A percentile compares a stretch with the other conserved stretches of the same genome.
Evolutionary conservation across 164 flowering plant species (phyloP).

Genomic region (Berberis thunbergii): DNA sequence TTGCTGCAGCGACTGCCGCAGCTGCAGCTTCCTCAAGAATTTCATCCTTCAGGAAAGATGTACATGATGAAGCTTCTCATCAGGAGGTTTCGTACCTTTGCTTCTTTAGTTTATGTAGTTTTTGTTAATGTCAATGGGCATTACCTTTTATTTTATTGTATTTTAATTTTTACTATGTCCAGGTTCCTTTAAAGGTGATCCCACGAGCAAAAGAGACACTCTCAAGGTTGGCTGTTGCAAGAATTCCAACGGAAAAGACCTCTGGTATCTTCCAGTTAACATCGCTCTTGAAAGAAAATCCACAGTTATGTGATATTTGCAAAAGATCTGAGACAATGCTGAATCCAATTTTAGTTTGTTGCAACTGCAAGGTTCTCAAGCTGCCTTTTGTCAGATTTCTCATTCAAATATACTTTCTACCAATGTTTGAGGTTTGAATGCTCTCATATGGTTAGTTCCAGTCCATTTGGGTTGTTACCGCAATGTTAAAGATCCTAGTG

Average conservation of each 20-base stretch:
- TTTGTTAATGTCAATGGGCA: no score
- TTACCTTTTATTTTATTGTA: no score
- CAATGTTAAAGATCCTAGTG: conserved; percentile 50
- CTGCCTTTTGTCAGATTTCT: background rate
- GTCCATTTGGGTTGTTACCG: conserved; percentile 91
- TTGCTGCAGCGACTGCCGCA: conserved; percentile 98
- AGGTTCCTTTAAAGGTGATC: conserved; percentile 13
- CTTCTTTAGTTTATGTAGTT: no score
- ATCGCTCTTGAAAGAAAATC: conserved; percentile 42
- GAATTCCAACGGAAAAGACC: conserved; percentile 39
- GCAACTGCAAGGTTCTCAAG: conserved; percentile 78
- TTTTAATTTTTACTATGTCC: no score
- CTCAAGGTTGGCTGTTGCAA: conserved; percentile 40
- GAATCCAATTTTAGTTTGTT: conserved; percentile 70
- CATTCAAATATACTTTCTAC: background rate
- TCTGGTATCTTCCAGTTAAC: conserved; percentile 30
- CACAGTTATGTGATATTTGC: conserved; percentile 76
- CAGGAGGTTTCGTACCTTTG: conserved; percentile 41
- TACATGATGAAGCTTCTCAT: conserved; percentile 46
- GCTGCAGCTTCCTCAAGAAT: conserved; percentile 88
- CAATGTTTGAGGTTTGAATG: conserved; percentile 4
- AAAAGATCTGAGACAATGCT: conserved; percentile 61
- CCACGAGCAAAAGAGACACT: conserved; percentile 63
- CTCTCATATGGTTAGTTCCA: conserved; percentile 39
- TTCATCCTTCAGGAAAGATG: conserved; percentile 76